Base-by-base conservation (phyloP, 805 yeast genomes). In the Tetrapisispora phaffii region DNA sequence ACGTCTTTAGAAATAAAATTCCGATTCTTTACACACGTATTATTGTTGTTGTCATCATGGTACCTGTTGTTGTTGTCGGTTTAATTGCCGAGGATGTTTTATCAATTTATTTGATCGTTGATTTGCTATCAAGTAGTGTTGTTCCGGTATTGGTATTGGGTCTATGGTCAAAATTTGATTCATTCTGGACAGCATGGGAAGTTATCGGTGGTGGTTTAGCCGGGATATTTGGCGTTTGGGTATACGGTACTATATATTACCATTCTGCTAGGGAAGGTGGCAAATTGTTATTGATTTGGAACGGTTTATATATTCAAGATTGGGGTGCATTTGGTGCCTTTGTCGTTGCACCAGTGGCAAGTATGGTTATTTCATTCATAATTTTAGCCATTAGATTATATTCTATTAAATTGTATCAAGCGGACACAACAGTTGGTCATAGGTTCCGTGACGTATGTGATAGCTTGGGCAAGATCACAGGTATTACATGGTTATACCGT, bases 301-400 rank as follows among this genome's bases (percentile, higher is more conserved):
- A 83, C 55, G 96, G 97, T 37, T 67, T 89, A 23, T 89, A 89
- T 57, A 69, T 73, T 49, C 75, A 73, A 41, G 96, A 89, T 59
- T 89, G 96, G 96, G 85, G 94, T 55, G 80, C 95, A 0, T 89
- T 89, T 67, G 97, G 95, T 21, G 96, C 96, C 1, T 89, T 89
- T 65, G 90, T 85, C 7, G 84, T 82, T 50, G 93, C 96, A 1
- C 96, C 96, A 6, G 72, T 80, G 34, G 94, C 90, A 23, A 87
- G 90, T 10, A 51, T 88, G 2, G 49, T 82, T 6, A 68, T 80
- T 49, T 80, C 85, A 2, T 62, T 76, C 13, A 55, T 70, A 24
- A 70, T 73, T 37, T 72, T 83, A 23, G 80, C 56, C 3, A 21
- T 71, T 15, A 73, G 93, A 64, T 59, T 76, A 31, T 46, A 58